Percentiles rank a stretch among this genome's conserved stretches.
Conservation (phyloP, 139 green algal genomes). For the Chlamydomonas eustigma region DNA sequence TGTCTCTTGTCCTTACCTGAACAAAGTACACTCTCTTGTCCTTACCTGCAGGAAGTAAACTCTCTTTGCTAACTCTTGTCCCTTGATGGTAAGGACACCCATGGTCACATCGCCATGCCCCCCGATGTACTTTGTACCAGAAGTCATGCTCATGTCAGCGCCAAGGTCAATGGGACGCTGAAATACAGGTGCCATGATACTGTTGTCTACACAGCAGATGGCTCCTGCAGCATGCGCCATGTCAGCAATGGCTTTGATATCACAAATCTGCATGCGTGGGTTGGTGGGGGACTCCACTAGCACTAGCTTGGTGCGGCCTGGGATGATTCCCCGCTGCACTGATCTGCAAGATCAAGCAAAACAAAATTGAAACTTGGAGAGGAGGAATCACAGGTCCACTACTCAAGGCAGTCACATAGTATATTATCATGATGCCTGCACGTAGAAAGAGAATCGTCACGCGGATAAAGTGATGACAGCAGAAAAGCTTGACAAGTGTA, state of each 20-base stretch:
- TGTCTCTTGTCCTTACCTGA: too few species aligned
- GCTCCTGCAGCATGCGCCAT: slow-evolving; percentile 75
- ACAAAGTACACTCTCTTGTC: background rate
- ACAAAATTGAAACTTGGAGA: too few species aligned
- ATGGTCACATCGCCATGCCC: slow-evolving; percentile 93
- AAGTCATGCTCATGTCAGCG: slow-evolving; percentile 97
- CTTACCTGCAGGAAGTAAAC: slow-evolving; percentile 83
- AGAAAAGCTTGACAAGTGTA: too few species aligned
- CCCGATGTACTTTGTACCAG: slow-evolving; percentile 93
- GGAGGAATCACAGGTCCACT: too few species aligned
- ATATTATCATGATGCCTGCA: too few species aligned
- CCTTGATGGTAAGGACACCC: slow-evolving; percentile 84
- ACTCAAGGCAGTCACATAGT: too few species aligned
- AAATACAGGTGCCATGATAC: slow-evolving; percentile 75
- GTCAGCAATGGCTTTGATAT: slow-evolving; percentile 73
- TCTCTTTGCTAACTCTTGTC: slow-evolving; percentile 65
- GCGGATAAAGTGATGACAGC: too few species aligned
- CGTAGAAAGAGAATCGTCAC: too few species aligned
- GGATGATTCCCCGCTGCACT: slow-evolving; percentile 52
- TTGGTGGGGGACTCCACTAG: slow-evolving; percentile 99
- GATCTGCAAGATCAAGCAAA: slow-evolving; percentile 38
- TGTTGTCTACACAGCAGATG: slow-evolving; percentile 93
- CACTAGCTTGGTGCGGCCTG: slow-evolving; percentile 80
- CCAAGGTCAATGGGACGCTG: slow-evolving; percentile 69
- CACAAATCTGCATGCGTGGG: slow-evolving; percentile 93